Evolutionary conservation across 1,284 basidiomycete genomes (phyloP), one percentile per base, ranked within the genome.

Genomic region (Boletus mariae): DNA sequence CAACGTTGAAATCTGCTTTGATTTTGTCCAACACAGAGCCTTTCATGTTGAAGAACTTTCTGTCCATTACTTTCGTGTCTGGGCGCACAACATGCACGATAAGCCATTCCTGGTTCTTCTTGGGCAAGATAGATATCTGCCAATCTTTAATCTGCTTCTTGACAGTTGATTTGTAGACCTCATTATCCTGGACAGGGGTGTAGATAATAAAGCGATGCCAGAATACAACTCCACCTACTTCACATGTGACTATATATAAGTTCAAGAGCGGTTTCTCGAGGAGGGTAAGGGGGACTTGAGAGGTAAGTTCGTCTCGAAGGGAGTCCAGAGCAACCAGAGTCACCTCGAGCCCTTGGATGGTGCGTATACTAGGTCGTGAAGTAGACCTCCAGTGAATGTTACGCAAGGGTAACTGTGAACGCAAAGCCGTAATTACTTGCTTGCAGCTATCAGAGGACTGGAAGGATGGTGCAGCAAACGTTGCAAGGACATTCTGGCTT

Each of bases 91-190:
- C 83, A 59, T 94, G 87, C 2, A 97, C 77, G 53, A 97, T 90
- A 46, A 94, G 75, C 84, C 94, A 96, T 71, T 96, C 92, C 64
- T 93, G 90, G 63, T 86, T 84, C 71, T 85, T 90, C 56, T 84
- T 77, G n/a, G 83, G 74, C 28, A 78, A 73, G 26, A 94, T 75
- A 2, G 79, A 71, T 4, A 78, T 76, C 52, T 93, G 84, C 95
- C 95, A 98, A 58, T 96, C 92, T 63, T 91, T 90, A 58, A 98
- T 88, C 66, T 95, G 92, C 58, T 86, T 90, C 64, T 85, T 86
- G 15, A 90, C 79, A 2, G 80, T 80, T 38, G 78, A 80, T 64
- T 86, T 87, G 75, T 98, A 98, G 3, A 78, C 75, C 47, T 98
- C 95, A 54, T 77, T 83, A 67, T 96, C 92, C 94, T 97, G 60